Base-by-base conservation (phyloP, 768 basidiomycete genomes). In the Agrocybe praecox region DNA sequence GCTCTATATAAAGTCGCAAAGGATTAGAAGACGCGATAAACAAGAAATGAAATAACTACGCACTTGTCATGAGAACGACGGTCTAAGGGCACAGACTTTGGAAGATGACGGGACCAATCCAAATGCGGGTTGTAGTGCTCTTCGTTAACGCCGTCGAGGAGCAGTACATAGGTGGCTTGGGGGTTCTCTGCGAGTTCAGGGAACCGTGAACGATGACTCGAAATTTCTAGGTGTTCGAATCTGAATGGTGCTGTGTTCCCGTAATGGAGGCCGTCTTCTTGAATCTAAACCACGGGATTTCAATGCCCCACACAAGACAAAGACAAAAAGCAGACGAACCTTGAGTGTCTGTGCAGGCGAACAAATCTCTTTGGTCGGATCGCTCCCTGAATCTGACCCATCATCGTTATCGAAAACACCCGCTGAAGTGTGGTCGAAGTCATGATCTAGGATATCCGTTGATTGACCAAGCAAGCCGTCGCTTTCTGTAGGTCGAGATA, bases 101-200 rank as follows among this genome's bases (percentile, higher is more conserved):
- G 80, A 23, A 82, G 70, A 59, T 80, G 71, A 24, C 80, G 77
- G 5, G 78, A 76, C 80, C 80, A 82, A 48, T 81, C 79, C 34
- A 82, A 78, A 60, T 77, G 69, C 7, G 77, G 80, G 57, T 80
- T 75, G 61, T 74, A 78, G 47, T 74, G 61, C 19, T 61, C 65
- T 34, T 73, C 69, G 34, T 76, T 72, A 10, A 66, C 69, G 7
- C 75, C 76, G 5, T 80, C 75, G 7, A 79, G 70, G 21, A 78
- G 65, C 2, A 82, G 67, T 2, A 76, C 71, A 52, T 81, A 80
- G 2, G 71, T 71, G 15, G 68, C 74, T 9, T 74, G 58, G 10
- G 76, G 69, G 46, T 78, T 69, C 32, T 75, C 69, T 22, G 67
- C 65, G 19, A 77, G 70, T 24, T 73, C 70, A 14, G 75, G 76